Evolutionary conservation across 495 filamentous ascomycete genomes (phyloP).

Genomic region (Cercophora newfieldiana): DNA sequence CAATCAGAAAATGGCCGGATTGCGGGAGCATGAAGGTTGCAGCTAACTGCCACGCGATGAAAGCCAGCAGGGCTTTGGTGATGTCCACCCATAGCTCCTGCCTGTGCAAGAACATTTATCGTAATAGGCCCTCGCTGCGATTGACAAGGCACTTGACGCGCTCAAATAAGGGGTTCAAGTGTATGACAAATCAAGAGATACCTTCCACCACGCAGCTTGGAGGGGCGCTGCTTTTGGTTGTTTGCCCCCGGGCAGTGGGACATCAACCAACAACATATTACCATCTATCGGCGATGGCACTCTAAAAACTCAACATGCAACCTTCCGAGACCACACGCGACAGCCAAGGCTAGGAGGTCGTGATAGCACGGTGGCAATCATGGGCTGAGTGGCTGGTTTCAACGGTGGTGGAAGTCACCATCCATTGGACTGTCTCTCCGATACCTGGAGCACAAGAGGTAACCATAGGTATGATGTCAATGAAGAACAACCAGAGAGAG

Average conservation of each 20-base stretch:
- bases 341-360: neutral
- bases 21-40: constrained; percentile 7
- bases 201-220: no score
- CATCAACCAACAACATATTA: neutral
- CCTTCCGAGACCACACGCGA: neutral
- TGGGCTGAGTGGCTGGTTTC: neutral
- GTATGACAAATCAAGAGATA: no score
- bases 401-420: neutral
- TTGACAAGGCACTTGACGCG: no score
- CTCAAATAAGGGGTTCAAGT: no score
- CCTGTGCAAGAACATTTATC: no score
- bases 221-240: neutral
- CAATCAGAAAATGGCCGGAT: constrained; percentile 15
- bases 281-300: neutral
- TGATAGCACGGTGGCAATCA: neutral
- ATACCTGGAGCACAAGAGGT: neutral
- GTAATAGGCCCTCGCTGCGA: no score
- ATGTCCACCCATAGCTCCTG: neutral
- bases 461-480: neutral
- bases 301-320: neutral
- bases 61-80: neutral
- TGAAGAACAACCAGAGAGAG: neutral
- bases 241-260: neutral
- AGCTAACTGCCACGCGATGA: neutral
- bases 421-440: neutral